Base-by-base conservation (phyloP, 176 grass and related monocot species). In the Alloteropsis semialata region DNA sequence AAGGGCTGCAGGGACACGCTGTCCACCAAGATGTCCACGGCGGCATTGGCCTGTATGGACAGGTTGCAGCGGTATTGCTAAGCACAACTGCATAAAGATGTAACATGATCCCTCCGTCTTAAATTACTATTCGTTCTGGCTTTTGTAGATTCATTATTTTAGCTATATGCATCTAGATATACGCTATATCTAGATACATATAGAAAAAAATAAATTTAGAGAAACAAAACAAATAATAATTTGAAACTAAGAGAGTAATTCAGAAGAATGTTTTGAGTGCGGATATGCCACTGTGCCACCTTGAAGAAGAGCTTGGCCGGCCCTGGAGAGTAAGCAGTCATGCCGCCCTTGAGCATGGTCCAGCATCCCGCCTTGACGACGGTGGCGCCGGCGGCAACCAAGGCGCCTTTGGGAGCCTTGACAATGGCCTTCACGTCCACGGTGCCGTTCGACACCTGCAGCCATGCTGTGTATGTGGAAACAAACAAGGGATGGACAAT, bases 281-380 rank as follows among this genome's bases (percentile, higher is more conserved):
- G n/a, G n/a, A n/a, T n/a, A n/a, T n/a, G n/a, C n/a, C n/a, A n/a
- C n/a, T n/a, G n/a, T n/a, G n/a, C 4, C 41, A 96, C 88, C 87
- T 92, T 84, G 43, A 97, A 97, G 84, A 34, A 86, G 74, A 97
- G 65, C 59, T 88, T 76, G 21, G 53, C 87, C 60, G 76, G 53
- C 2, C 87, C 94, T 14, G 89, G 75, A 22, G 72, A 45, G 11
- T 82, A 71, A 14, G 84, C 44, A 16, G 94, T 94, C 17, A 94
- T 73, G 1, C 94, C 91, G 50, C 94, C 91, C 82, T 97, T 97
- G 51, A 97, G 82, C 91, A 97, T 92, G 69, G 79, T 82, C 91
- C 91, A 97, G 55, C 94, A 97, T 0, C 89, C 85, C 7, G 85
- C 82, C 27, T 74, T 80, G 17, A 50, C 91, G 9, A 69, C 21